Base-by-base conservation (phyloP, 352 stramenopile genomes). In the Phytopythium boreale region DNA sequence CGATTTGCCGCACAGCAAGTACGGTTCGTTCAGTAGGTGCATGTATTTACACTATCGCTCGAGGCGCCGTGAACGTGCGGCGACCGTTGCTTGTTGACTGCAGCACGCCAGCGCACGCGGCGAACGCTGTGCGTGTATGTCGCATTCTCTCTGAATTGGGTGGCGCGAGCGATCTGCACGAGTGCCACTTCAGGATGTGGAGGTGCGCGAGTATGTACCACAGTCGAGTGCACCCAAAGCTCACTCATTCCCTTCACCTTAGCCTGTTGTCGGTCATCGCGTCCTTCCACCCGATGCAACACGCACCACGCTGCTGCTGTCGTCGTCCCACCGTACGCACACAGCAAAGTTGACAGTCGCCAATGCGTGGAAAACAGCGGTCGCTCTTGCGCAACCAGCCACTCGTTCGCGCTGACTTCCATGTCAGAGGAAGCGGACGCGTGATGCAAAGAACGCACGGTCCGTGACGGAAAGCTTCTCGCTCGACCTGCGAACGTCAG, bases 281-380 rank as follows among this genome's bases (percentile, higher is more conserved):
- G 43, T 22, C 11, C 43, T 26, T 49, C 43, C 43, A 49, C 2
- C 43, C 19, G 20, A 34, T 34, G 7, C 29, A 34, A 24, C 41
- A 49, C 20, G 15, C 14, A 14, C 43, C 26, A 7, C 43, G 4
- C 17, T 46, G 39, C 15, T n/a, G 39, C 39, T 2, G 2, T 8
- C 20, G 20, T 49, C 26, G 50, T 57, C 27, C 50, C 50, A 57
- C 50, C 50, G 50, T 57, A 57, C 50, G 50, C 50, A 57, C 50
- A 26, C 41, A 24, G 50, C 27, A 56, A 41, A 41, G 50, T 20
- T 39, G 50, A 41, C 50, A 22, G 14, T 34, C 20, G 43, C 43
- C 43, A 49, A 12, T 49, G 50, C 20, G 26, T 26, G 50, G n/a
- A 26, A 43, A 43, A 57, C 43, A 49, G 43, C 43, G 20, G 43